These are phyloP conservation scores for Penicillium sp. DNA, from an alignment of 2,329 filamentous ascomycete species.

Conservation along the genomic window DNA sequence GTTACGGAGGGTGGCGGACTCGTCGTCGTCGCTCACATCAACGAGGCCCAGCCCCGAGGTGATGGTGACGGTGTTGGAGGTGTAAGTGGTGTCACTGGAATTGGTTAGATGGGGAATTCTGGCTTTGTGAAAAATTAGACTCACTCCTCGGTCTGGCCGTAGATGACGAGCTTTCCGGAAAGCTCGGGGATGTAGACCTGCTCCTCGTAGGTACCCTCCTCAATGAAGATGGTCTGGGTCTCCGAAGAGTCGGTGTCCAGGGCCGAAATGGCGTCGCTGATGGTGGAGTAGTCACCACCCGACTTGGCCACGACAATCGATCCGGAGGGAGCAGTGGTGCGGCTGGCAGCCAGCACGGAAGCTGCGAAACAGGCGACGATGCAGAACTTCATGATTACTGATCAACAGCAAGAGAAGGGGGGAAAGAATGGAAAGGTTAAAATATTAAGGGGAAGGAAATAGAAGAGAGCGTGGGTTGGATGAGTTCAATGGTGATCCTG, in stretches of 20 bases:
- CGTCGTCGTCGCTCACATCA: conserved; percentile 18
- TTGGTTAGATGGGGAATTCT: background rate
- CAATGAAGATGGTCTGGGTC: conserved; percentile 63
- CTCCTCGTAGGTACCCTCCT: conserved; percentile 61
- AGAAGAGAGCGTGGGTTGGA: background rate
- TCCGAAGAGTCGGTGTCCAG: conserved; percentile 53
- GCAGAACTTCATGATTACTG: conserved; percentile 9
- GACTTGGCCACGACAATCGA: conserved; percentile 27
- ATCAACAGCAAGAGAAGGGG: background rate
- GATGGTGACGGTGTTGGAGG: conserved; percentile 59
- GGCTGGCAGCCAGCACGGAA: conserved; percentile 22
- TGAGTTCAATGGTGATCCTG: background rate
- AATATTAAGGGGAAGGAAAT: background rate
- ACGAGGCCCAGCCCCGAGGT: conserved; percentile 27
- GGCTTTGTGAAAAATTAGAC: background rate
- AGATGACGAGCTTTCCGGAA: conserved; percentile 54
- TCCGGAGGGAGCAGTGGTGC: conserved; percentile 24
- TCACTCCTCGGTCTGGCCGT: conserved; percentile 56
- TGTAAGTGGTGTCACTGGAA: conserved; percentile 43
- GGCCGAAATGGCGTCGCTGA: conserved; percentile 54
- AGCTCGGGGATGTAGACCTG: conserved; percentile 57
- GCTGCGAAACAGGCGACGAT: conserved; percentile 11
- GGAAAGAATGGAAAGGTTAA: background rate
- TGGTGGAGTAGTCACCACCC: conserved; percentile 22
- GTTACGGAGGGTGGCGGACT: conserved; percentile 16